phyloP scores from a whole-genome alignment of 208 protist genomes.

The Strigomonas culicis region DNA sequence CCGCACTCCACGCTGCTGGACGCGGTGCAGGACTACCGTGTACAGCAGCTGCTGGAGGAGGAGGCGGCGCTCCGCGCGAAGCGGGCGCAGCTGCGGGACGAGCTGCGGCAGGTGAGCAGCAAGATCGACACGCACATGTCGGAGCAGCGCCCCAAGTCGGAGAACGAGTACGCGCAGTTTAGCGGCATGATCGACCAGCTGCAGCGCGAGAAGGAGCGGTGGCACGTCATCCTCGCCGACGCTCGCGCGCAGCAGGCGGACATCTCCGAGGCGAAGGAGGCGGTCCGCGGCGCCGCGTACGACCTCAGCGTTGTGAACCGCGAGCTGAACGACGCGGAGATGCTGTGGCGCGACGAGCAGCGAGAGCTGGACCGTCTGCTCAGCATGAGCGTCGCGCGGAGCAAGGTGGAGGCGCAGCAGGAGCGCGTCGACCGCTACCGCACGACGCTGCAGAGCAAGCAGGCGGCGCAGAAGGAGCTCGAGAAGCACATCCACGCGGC shows the following conservation, averaged over 20 bases:
- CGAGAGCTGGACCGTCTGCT: conserved; percentile 16
- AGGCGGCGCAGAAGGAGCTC: conserved; percentile 14
- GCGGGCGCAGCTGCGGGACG: conserved; percentile 8
- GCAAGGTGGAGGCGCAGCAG: conserved; percentile 14
- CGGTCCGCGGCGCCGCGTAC: conserved; percentile 6
- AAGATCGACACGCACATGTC: conserved; percentile 41
- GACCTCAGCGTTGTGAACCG: conserved; percentile 2
- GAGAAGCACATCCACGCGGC: conserved; percentile 4
- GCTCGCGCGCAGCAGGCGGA: background rate
- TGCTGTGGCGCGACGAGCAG: conserved; percentile 12
- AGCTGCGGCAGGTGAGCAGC: conserved; percentile 31
- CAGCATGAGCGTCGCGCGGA: conserved; percentile 9
- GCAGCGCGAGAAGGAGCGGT: conserved; percentile 25
- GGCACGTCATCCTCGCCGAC: conserved; percentile 10
- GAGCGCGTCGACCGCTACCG: background rate
- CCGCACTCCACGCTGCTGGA: conserved; percentile 27
- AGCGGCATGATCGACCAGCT: conserved; percentile 42
- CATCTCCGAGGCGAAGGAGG: conserved; percentile 7
- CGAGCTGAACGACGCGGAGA: conserved; percentile 14
- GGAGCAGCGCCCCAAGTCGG: conserved; percentile 38
- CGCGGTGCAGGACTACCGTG: conserved; percentile 16
- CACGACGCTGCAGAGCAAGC: background rate
- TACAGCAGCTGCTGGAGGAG: conserved; percentile 18
- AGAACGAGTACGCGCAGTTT: conserved; percentile 55
- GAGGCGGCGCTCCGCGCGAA: conserved; percentile 26